Evolutionary conservation across 2,329 filamentous ascomycete genomes (phyloP).

Genomic region (Zopfia rhizophila): DNA sequence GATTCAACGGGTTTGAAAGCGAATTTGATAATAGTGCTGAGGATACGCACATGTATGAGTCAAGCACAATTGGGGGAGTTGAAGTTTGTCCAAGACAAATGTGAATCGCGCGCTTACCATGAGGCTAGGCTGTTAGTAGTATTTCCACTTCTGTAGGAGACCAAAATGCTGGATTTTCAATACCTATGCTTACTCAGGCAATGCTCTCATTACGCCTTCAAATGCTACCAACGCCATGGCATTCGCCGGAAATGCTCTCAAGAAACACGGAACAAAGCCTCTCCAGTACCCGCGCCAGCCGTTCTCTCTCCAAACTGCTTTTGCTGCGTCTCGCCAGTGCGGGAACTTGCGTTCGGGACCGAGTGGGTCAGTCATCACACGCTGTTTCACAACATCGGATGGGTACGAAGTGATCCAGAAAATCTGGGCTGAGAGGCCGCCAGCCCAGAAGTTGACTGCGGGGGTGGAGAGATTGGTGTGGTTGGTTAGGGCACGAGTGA

Average conservation of each 20-base stretch:
- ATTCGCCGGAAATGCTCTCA: conserved; percentile 95
- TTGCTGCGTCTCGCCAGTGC: conserved; percentile 83
- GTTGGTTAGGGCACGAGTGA: conserved; percentile 74
- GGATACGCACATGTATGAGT: no score
- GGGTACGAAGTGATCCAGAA: conserved; percentile 97
- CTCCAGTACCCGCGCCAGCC: conserved; percentile 88
- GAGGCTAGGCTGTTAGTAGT: no score
- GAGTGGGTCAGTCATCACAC: conserved; percentile 94
- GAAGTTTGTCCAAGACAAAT: no score
- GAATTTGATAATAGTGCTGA: no score
- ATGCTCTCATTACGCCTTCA: conserved; percentile 83
- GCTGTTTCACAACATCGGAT: conserved; percentile 92
- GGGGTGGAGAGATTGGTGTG: conserved; percentile 78
- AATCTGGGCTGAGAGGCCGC: conserved; percentile 88
- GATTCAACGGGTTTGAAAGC: no score
- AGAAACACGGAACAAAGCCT: conserved; percentile 91
- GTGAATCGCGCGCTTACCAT: no score
- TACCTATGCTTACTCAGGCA: conserved; percentile 43
- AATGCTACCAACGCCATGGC: conserved; percentile 93
- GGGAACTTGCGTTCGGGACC: conserved; percentile 72
- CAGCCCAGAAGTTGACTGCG: conserved; percentile 95
- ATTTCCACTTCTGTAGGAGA: no score
- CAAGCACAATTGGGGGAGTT: no score
- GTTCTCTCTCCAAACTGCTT: conserved; percentile 77
- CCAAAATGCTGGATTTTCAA: no score